A percentile compares a stretch with the other conserved stretches of the same genome.
phyloP scores from a whole-genome alignment of 306 rosid species.

The Astragalus glycyphyllos region DNA sequence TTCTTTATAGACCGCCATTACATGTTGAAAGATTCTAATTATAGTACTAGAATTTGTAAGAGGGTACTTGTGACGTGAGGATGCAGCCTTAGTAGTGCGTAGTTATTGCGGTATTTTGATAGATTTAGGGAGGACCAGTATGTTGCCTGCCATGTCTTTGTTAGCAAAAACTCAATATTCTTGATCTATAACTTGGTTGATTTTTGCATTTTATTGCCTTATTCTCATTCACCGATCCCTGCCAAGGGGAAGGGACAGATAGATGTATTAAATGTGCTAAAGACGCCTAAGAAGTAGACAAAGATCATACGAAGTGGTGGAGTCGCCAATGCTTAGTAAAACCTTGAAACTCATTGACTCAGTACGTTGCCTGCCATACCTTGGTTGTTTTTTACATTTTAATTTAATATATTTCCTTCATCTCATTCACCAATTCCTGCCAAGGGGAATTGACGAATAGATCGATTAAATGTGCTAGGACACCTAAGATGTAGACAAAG shows the following conservation, averaged over 20 bases:
- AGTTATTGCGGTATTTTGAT: conserved; percentile 36
- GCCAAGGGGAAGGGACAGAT: too few species aligned
- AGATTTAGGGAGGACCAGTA: conserved; percentile 12
- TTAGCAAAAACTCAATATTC: background rate
- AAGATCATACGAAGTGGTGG: conserved; percentile 29
- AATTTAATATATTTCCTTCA: too few species aligned
- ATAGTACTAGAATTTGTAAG: conserved; percentile 36
- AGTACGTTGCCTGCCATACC: too few species aligned
- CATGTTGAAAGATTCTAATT: conserved; percentile 45
- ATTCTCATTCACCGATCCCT: too few species aligned
- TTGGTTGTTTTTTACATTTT: too few species aligned
- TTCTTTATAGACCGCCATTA: conserved; percentile 16
- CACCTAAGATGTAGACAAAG: background rate
- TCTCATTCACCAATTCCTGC: too few species aligned
- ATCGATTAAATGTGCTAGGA: too few species aligned
- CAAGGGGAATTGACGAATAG: too few species aligned
- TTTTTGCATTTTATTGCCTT: too few species aligned
- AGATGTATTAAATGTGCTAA: too few species aligned
- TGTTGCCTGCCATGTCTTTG: conserved; percentile 26
- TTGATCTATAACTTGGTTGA: too few species aligned
- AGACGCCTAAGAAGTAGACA: background rate
- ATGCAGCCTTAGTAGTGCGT: conserved; percentile 28
- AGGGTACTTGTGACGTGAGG: conserved; percentile 29
- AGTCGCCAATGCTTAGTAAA: conserved; percentile 33
- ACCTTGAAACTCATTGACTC: conserved; percentile 22